A percentile compares a stretch with the other conserved stretches of the same genome.
These are phyloP conservation scores for Arbutus unedo DNA, from an alignment of 148 eudicot species.

Conservation along the genomic window DNA sequence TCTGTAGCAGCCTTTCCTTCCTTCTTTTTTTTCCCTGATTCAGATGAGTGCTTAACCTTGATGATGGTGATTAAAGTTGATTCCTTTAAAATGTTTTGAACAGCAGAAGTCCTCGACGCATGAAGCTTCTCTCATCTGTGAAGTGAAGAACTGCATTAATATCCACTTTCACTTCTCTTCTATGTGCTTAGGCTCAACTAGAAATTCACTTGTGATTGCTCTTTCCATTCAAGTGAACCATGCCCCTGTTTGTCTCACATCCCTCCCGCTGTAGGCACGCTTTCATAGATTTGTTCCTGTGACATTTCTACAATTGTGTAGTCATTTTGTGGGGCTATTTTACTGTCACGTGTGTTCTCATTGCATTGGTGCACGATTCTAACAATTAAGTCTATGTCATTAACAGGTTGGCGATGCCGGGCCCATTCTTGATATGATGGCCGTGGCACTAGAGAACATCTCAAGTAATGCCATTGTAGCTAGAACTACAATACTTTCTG, in stretches of 20 bases:
- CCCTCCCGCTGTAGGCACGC: not conserved
- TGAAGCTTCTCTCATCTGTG: not conserved
- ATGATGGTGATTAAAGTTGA: not conserved
- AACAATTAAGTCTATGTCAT: not conserved
- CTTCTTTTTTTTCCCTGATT: not conserved
- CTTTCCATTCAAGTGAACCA: no score
- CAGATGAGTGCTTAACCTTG: not conserved
- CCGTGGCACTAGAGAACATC: constrained; percentile 69
- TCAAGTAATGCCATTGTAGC: constrained; percentile 46
- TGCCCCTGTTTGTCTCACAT: no score
- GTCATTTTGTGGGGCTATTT: not conserved
- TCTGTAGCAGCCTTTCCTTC: not conserved
- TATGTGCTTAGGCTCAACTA: not conserved
- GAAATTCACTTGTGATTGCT: not conserved
- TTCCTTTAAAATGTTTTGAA: not conserved
- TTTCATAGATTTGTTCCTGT: not conserved
- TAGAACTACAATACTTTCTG: constrained; percentile 56
- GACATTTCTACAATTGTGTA: not conserved
- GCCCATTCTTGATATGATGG: constrained; percentile 87
- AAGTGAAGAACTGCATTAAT: not conserved
- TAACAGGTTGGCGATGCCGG: constrained; percentile 79
- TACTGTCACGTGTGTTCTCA: no score
- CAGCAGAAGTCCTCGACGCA: not conserved
- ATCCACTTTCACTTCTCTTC: not conserved
- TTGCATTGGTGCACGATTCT: no score